Percentiles rank a stretch among this genome's conserved stretches.
Evolutionary conservation across 2,329 filamentous ascomycete species (phyloP).

Genomic region (Pyrenophora seminiperda): DNA sequence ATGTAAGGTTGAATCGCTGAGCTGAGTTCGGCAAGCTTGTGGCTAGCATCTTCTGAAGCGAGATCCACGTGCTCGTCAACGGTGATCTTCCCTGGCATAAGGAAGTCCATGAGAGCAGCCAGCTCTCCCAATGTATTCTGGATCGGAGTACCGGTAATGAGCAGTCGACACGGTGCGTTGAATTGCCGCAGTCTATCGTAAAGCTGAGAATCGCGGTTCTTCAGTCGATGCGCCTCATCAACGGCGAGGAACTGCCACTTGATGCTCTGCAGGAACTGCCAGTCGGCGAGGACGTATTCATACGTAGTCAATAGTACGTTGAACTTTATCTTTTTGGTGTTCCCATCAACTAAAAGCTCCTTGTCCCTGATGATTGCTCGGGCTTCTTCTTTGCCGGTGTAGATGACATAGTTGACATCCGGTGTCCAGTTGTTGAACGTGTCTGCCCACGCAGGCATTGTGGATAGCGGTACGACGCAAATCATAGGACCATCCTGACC

Average conservation of each 20-base stretch:
- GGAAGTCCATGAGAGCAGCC: constrained; percentile 89
- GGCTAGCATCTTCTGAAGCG: constrained; percentile 76
- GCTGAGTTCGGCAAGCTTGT: constrained; percentile 85
- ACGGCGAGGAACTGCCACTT: constrained; percentile 98
- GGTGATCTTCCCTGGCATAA: constrained; percentile 90
- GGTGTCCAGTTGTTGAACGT: constrained; percentile 97
- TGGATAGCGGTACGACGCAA: constrained; percentile 95
- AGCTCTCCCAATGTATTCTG: constrained; percentile 96
- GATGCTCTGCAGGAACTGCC: constrained; percentile 81
- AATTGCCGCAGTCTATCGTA: constrained; percentile 86
- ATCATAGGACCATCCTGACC: constrained; percentile 92
- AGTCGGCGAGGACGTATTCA: constrained; percentile 90
- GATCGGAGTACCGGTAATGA: constrained; percentile 96
- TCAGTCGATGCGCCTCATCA: constrained; percentile 94
- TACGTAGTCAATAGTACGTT: constrained; percentile 98
- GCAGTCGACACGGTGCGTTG: constrained; percentile 81
- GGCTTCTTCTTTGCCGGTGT: constrained; percentile 86
- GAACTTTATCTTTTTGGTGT: constrained; percentile 89
- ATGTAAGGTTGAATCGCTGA: constrained; percentile 91
- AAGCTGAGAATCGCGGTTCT: constrained; percentile 93
- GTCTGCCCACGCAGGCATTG: constrained; percentile 97
- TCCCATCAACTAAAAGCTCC: constrained; percentile 84
- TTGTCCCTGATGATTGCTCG: constrained; percentile 88
- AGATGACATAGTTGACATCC: constrained; percentile 95
- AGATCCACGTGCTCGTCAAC: constrained; percentile 94